Evolutionary conservation across 2,329 filamentous ascomycete species (phyloP), one percentile per base, ranked within the genome.

Genomic region (Aaosphaeria arxii): DNA sequence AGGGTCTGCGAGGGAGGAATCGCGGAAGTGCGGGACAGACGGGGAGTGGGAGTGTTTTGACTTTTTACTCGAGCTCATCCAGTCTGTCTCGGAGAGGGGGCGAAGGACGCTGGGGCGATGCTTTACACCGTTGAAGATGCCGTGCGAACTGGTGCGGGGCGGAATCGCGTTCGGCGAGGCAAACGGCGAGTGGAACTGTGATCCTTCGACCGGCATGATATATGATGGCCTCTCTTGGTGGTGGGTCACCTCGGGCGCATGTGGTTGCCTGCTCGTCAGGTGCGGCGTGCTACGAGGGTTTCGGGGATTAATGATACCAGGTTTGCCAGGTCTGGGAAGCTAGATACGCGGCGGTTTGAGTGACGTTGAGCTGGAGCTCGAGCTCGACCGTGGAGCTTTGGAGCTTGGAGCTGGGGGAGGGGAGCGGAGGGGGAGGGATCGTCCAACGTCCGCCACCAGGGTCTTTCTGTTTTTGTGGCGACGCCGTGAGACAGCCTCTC

Each of bases 81-180:
- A 72, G 53, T 71, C 67, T 49, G 58, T 60, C 50, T 72, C 69
- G 39, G 66, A 67, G 30, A 72, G 58, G 24, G 69, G 68, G 43
- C 67, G 62, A 45, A 71, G 55, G 11, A 71, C 66, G 30, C 59
- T 63, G 39, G 55, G 52, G 43, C 59, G 59, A 31, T 61, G 57
- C 40, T 53, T 62, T 51, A 57, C 48, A 49, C 52, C 57, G 49
- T 61, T 62, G 28, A 55, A 46, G 46, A 70, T 62, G 47, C 66
- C 66, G 45, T 64, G 62, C 28, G 67, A 70, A 55, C 62, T 66
- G 11, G 67, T 71, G 52, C 69, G 66, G 44, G 69, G 69, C 11
- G 69, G 69, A 13, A 71, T 71, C 24, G 66, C 68, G 59, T 71
- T 71, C 33, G 69, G 69, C 28, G 66, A 70, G 17, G 62, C 59